phyloP scores from a whole-genome alignment of 1,284 basidiomycete species.

The Hemileia vastatrix region DNA sequence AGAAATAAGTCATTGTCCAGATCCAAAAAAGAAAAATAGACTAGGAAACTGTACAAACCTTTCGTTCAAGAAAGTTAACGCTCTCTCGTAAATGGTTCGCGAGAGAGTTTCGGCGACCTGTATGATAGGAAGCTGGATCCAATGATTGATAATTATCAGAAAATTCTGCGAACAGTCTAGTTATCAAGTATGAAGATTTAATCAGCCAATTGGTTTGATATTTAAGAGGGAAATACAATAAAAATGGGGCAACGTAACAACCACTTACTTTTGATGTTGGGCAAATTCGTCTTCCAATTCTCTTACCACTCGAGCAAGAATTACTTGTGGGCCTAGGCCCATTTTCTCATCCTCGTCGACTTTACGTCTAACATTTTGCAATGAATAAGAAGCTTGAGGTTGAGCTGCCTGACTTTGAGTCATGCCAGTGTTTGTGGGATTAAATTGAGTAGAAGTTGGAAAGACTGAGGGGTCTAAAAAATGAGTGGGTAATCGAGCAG shows the following conservation, averaged over 20 bases:
- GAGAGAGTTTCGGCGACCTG: constrained; percentile 12
- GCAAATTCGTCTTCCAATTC: constrained; percentile 21
- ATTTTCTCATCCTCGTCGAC: constrained; percentile 4
- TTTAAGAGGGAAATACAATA: neutral
- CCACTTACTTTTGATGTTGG: constrained; percentile 21
- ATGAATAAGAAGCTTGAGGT: too few species aligned
- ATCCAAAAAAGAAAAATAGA: neutral
- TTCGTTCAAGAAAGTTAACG: constrained; percentile 19
- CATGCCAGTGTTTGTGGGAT: too few species aligned
- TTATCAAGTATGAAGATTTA: neutral
- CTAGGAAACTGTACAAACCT: neutral
- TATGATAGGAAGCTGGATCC: constrained; percentile 7
- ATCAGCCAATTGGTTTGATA: neutral
- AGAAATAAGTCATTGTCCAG: too few species aligned
- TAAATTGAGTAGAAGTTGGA: too few species aligned
- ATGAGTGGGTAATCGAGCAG: too few species aligned
- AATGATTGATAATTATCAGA: constrained; percentile 14
- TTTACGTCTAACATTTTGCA: too few species aligned
- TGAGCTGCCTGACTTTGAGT: too few species aligned
- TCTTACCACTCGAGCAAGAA: constrained; percentile 10
- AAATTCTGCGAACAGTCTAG: constrained; percentile 19
- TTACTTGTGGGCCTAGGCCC: constrained; percentile 1
- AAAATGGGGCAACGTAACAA: too few species aligned
- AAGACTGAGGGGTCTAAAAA: too few species aligned
- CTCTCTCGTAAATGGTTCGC: constrained; percentile 19